Evolutionary conservation across 2,329 filamentous ascomycete species (phyloP), one percentile per base, ranked within the genome.

Genomic region (Pseudogymnoascus sp.): DNA sequence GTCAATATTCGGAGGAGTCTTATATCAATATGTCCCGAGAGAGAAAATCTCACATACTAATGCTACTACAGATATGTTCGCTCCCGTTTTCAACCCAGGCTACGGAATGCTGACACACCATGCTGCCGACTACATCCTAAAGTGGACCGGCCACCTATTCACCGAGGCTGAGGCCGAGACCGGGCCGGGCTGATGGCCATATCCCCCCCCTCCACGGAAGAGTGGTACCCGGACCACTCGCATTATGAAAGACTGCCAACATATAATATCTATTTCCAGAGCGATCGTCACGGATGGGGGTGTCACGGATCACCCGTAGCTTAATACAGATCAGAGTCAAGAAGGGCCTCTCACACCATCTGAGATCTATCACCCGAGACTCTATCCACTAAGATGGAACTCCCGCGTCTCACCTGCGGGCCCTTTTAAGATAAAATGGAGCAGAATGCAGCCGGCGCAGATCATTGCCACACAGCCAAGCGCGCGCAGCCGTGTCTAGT

Each of bases 281-380:
- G 56, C 60, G 65, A 64, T 62, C 60, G 28, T 62, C 53, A 31
- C 62, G 59, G 40, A 36, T 37, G 60, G 40, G 60, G 44, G 66
- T 61, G 53, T 23, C 28, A 62, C 12, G 31, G 16, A 21, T 14
- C 11, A 28, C 16, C 44, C 23, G 34, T 11, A 53, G 23, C 44
- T 28, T 31, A 53, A 28, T 25, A 16, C 44, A 31, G 44, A 28
- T 53, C 44, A 53, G 44, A 53, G 44, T 53, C 44, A 53, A 28
- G 44, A 53, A 23, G 23, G 23, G 44, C 40, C 44, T 10, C 44
- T 53, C 44, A 28, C 23, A 46, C 42, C 42, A 11, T 12, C 44
- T 53, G 12, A 53, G 44, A 53, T 53, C 23, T 25, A 14, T 31
- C 44, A 31, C 44, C 44, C 44, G 44, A 53, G 44, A 53, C 44